These are phyloP conservation scores for Xanthoconium separans DNA, from an alignment of 1,284 basidiomycete genomes.

Conservation along the genomic window DNA sequence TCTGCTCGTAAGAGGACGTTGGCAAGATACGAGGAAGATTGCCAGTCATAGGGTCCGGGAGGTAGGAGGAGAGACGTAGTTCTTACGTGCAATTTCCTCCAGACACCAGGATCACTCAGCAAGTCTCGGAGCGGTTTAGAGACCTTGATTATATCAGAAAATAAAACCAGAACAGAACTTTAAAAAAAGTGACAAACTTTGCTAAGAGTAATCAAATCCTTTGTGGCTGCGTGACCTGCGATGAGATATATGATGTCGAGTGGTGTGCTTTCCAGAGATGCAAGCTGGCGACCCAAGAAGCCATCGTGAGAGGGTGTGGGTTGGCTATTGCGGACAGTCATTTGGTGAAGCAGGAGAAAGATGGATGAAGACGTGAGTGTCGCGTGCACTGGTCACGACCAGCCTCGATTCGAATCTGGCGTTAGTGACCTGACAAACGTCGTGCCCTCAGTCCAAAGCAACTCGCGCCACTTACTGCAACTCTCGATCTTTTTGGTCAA, in stretches of 20 bases:
- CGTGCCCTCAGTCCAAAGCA: neutral
- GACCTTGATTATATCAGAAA: neutral
- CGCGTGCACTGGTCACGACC: neutral
- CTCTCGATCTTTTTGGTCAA: neutral
- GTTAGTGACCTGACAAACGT: neutral
- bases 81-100: slow-evolving; percentile 1
- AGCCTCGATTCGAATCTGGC: neutral
- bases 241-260: slow-evolving; percentile 7
- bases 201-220: neutral
- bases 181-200: neutral
- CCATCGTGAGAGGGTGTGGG: neutral
- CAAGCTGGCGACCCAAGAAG: neutral
- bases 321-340: neutral
- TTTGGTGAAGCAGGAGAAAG: neutral
- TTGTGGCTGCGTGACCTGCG: neutral
- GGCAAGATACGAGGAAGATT: slow-evolving; percentile 4
- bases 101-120: slow-evolving; percentile 7
- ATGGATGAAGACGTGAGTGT: neutral
- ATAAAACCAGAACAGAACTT: too few relatives aligned
- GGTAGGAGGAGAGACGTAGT: neutral
- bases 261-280: slow-evolving; percentile 4
- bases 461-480: neutral
- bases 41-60: slow-evolving; percentile 11
- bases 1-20: slow-evolving; percentile 5
- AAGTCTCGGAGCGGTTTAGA: slow-evolving; percentile 4